Evolutionary conservation across 495 filamentous ascomycete species (phyloP).

Genomic region (Penicillium lagena): DNA sequence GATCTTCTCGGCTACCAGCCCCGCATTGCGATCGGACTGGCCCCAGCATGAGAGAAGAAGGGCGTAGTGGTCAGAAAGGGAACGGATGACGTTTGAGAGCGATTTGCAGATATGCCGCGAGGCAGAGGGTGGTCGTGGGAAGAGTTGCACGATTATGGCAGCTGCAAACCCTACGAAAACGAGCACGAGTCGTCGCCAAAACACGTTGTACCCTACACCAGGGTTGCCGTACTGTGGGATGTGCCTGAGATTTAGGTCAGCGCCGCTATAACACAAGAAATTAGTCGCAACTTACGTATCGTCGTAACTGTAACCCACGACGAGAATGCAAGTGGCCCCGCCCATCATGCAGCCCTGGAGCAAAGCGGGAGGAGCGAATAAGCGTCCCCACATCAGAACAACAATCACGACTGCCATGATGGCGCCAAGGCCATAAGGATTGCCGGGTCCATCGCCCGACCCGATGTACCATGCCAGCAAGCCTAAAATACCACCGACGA

Average conservation of each 20-base stretch:
- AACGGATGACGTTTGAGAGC: slow-evolving; percentile 29
- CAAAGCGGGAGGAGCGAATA: slow-evolving; percentile 25
- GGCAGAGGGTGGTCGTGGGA: slow-evolving; percentile 39
- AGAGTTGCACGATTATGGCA: slow-evolving; percentile 32
- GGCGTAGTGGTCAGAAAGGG: slow-evolving; percentile 39
- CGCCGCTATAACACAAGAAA: neutral
- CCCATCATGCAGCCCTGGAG: slow-evolving; percentile 31
- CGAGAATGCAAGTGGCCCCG: slow-evolving; percentile 33
- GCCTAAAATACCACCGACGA: slow-evolving; percentile 33
- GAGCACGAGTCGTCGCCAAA: slow-evolving; percentile 37
- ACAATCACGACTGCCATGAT: slow-evolving; percentile 26
- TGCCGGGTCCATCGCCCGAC: slow-evolving; percentile 33
- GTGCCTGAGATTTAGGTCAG: slow-evolving; percentile 16
- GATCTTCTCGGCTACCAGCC: slow-evolving; percentile 24
- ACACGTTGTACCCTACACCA: slow-evolving; percentile 36
- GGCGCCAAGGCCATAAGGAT: slow-evolving; percentile 35
- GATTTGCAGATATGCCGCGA: slow-evolving; percentile 34
- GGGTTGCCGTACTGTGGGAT: slow-evolving; percentile 35
- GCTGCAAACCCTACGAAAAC: slow-evolving; percentile 35
- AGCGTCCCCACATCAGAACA: slow-evolving; percentile 30
- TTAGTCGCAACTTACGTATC: slow-evolving; percentile 24
- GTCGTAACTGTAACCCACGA: slow-evolving; percentile 33
- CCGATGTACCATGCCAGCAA: slow-evolving; percentile 42
- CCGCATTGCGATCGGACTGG: slow-evolving; percentile 18
- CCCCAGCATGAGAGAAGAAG: slow-evolving; percentile 37